Evolutionary conservation across 352 stramenopile genomes (phyloP), one percentile per base, ranked within the genome.

Genomic region (Globisporangium barbulae): DNA sequence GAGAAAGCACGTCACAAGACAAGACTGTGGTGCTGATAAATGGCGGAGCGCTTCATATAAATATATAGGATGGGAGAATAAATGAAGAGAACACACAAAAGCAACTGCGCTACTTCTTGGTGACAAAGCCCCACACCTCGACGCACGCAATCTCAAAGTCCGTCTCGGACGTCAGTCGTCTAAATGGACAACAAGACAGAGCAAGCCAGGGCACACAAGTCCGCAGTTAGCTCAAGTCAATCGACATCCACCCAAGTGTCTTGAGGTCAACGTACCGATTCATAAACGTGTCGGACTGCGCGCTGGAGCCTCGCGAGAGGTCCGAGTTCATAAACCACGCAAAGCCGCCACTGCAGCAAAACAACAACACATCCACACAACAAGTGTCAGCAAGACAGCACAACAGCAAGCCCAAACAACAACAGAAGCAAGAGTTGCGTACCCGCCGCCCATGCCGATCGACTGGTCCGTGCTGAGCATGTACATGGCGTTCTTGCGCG

Each of bases 361-460:
- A 50, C 8, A 55, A 37, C 39, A 17, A 22, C 5, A 56, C n/a
- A 47, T 13, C 2, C 48, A 10, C 49, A 13, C 15, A 44, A 47
- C 21, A 60, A 35, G 12, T 37, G 39, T 50, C 22, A 63, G 8
- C 21, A 31, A 58, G 5, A 39, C 22, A 15, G 12, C 8, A 28
- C 9, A 10, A 60, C 41, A 41, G 25, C 1, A 53, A 13, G 12
- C 41, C 19, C 39, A 62, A 30, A 17, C n/a, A 54, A 22, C 28
- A 19, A 28, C 17, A 57, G 33, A 17, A 52, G 15, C 31, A 59
- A 35, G 60, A n/a, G n/a, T 56, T 30, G 71, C 76, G 12, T 72
- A 86, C 77, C 83, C 83, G 47, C 83, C 83, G 48, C 83, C 83
- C 83, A 92, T 92, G 19, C 81, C 83, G 52, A 92, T 90, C 5